phyloP scores from a whole-genome alignment of 1,284 basidiomycete species.

The Tilletia horrida region DNA sequence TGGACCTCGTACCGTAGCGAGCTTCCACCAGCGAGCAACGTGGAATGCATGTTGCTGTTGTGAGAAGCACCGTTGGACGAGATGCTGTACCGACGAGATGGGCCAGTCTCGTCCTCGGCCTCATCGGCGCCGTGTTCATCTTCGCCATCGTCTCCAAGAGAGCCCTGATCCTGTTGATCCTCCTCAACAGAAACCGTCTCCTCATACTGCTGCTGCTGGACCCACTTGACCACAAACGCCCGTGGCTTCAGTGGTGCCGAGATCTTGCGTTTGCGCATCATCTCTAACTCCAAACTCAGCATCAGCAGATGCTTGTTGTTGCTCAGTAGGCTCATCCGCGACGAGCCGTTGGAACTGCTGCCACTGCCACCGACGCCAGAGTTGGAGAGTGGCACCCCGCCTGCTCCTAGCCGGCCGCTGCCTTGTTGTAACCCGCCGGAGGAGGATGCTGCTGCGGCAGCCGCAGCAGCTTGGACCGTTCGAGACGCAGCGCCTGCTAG shows the following conservation, averaged over 20 bases:
- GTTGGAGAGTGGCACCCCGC: background rate
- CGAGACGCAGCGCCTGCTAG: background rate
- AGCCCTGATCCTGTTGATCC: background rate
- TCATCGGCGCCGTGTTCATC: background rate
- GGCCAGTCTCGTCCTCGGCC: background rate
- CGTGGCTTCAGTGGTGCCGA: conserved; percentile 49
- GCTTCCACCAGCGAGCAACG: conserved; percentile 3
- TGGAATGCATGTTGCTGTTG: background rate
- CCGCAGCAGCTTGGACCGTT: background rate
- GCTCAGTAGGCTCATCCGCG: conserved; percentile 40
- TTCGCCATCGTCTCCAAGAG: background rate
- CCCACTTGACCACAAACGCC: conserved; percentile 3
- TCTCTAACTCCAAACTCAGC: conserved; percentile 51
- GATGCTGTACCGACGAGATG: background rate
- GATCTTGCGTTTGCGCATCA: conserved; percentile 53
- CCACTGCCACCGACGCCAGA: background rate
- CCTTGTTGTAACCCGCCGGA: background rate
- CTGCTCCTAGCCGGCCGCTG: background rate
- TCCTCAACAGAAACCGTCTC: background rate
- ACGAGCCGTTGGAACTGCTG: background rate
- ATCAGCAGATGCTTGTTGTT: conserved; percentile 52
- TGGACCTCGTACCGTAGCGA: conserved; percentile 13
- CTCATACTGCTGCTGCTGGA: background rate
- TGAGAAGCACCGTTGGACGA: background rate
- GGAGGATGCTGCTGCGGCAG: background rate